Percentiles rank a stretch among this genome's conserved stretches.
phyloP scores from a whole-genome alignment of 1,139 yeast species.

The Lodderomyces parapsilosis region DNA sequence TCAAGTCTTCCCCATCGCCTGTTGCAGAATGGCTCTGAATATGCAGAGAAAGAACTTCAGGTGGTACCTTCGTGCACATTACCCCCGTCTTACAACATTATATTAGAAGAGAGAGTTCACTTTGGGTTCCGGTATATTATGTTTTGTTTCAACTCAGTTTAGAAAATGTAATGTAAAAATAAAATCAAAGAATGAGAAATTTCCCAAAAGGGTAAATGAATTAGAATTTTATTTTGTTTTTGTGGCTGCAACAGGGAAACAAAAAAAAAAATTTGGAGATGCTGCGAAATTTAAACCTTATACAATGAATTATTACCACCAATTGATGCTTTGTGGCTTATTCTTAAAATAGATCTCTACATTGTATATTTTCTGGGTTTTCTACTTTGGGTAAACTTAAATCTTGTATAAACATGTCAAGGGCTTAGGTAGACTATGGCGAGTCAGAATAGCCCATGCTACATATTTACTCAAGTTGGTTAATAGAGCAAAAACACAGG shows the following conservation, averaged over 20 bases:
- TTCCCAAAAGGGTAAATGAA: conserved; percentile 1
- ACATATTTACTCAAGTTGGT: conserved; percentile 2
- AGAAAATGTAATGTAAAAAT: not conserved
- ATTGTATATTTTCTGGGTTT: not conserved
- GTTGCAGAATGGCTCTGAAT: no score
- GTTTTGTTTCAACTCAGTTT: not conserved
- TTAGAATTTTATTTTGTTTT: not conserved
- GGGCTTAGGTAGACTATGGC: not conserved
- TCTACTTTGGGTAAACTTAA: conserved; percentile 1
- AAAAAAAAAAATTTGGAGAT: not conserved
- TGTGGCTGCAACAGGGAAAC: conserved; percentile 1
- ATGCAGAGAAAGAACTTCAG: no score
- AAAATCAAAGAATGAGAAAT: not conserved
- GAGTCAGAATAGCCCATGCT: not conserved
- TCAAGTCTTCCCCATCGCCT: no score
- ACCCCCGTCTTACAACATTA: no score
- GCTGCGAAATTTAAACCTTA: conserved; percentile 1
- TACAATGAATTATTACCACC: not conserved
- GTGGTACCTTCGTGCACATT: no score
- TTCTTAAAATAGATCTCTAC: conserved; percentile 1
- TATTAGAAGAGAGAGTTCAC: no score
- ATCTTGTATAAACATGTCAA: not conserved
- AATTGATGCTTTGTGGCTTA: not conserved
- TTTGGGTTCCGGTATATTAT: no score
- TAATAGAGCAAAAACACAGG: not conserved